phyloP scores from a whole-genome alignment of 768 basidiomycete genomes.

The Roridomyces roridus region DNA sequence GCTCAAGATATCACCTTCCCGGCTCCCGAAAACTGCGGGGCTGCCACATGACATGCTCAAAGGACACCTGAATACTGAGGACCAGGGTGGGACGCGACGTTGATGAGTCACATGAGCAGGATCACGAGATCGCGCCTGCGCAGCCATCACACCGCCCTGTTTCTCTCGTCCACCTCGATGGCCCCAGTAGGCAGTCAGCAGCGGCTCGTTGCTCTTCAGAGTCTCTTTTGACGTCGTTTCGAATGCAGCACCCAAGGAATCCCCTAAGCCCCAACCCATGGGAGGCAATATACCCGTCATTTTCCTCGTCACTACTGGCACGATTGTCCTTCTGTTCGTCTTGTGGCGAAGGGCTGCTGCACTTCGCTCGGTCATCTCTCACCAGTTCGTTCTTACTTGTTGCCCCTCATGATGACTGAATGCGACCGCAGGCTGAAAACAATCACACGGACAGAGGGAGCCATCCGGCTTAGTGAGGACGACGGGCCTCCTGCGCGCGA shows the following conservation, averaged over 20 bases:
- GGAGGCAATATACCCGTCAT: slow-evolving; percentile 61
- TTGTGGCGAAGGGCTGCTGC: slow-evolving; percentile 67
- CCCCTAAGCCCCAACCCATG: slow-evolving; percentile 69
- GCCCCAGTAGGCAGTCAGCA: slow-evolving; percentile 9
- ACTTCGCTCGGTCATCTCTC: slow-evolving; percentile 64
- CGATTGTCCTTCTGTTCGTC: slow-evolving; percentile 61
- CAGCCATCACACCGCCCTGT: no score
- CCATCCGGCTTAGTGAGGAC: slow-evolving; percentile 71
- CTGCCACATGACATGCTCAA: no score
- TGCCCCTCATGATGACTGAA: background rate
- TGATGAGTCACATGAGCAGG: no score
- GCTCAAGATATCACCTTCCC: no score
- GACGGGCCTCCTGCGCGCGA: slow-evolving; percentile 75
- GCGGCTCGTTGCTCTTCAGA: background rate
- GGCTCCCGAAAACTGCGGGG: no score
- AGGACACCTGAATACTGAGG: no score
- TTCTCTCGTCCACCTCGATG: background rate
- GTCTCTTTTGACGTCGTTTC: background rate
- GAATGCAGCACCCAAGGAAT: slow-evolving; percentile 58
- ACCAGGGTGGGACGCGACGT: no score
- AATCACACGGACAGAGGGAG: slow-evolving; percentile 58
- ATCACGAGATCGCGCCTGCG: no score
- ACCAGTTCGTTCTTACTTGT: slow-evolving; percentile 45
- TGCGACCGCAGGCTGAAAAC: slow-evolving; percentile 57
- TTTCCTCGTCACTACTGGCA: slow-evolving; percentile 63